Conservation (phyloP, 768 basidiomycete species). For the Phaeotremella skinneri region DNA sequence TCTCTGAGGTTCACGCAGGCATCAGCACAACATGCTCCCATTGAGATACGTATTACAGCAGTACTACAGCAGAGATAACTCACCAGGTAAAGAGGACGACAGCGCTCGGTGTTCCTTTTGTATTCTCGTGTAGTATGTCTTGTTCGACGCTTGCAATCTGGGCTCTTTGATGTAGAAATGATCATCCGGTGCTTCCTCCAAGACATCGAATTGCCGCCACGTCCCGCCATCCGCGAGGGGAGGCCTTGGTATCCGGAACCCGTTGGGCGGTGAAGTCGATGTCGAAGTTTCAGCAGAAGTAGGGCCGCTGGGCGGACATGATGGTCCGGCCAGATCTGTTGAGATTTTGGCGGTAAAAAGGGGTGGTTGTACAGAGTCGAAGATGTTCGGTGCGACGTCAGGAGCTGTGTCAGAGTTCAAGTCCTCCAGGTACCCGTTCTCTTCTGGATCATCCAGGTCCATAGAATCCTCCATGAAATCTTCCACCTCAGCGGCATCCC, state of each 20-base stretch:
- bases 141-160: constrained; percentile 64
- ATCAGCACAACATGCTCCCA: too few relatives aligned
- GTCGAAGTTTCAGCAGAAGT: constrained; percentile 18
- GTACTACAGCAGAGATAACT: constrained; percentile 24
- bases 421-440: constrained; percentile 39
- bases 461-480: constrained; percentile 12
- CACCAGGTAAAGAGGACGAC: constrained; percentile 76
- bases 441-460: constrained; percentile 18
- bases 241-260: constrained; percentile 6
- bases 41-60: not conserved
- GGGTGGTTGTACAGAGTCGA: too few relatives aligned
- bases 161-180: constrained; percentile 68
- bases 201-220: constrained; percentile 81
- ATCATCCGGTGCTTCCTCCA: constrained; percentile 71
- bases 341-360: too few relatives aligned
- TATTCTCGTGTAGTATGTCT: constrained; percentile 71
- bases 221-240: constrained; percentile 51
- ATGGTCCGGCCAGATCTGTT: too few relatives aligned
- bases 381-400: too few relatives aligned
- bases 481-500: constrained; percentile 7
- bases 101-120: constrained; percentile 79
- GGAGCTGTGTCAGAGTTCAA: constrained; percentile 52
- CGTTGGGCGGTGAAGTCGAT: constrained; percentile 6
- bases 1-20: constrained; percentile 60
- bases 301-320: not conserved